These are phyloP conservation scores for Handroanthus guayacan DNA, from an alignment of 257 asterid genomes.

Conservation along the genomic window DNA sequence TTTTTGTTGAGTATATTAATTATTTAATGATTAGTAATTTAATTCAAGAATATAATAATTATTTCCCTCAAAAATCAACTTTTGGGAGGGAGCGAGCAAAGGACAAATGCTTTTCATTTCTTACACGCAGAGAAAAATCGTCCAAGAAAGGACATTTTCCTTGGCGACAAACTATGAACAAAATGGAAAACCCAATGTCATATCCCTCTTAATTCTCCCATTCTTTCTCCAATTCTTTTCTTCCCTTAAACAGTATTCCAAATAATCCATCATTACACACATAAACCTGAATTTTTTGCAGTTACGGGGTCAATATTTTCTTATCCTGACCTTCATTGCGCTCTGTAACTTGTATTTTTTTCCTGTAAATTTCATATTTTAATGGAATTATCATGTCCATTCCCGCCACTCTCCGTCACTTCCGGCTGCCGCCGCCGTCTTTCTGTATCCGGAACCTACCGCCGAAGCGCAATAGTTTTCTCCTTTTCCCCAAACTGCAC, in stretches of 20 bases:
- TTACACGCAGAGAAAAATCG: no score
- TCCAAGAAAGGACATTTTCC: no score
- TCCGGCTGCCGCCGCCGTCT: background rate
- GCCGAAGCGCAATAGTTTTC: conserved; percentile 45
- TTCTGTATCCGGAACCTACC: conserved; percentile 18
- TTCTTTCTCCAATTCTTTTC: background rate
- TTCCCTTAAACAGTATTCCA: background rate
- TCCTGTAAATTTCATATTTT: background rate
- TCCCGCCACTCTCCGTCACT: background rate
- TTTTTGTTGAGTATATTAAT: no score
- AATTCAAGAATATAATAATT: no score
- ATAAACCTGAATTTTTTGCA: background rate
- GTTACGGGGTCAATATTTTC: background rate
- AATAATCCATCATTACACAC: background rate
- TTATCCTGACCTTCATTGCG: background rate
- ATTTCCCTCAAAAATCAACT: no score
- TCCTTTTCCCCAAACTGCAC: conserved; percentile 40
- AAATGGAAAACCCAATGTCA: background rate
- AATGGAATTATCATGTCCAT: background rate
- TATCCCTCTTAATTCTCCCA: background rate
- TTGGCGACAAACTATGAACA: background rate
- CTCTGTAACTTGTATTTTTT: background rate
- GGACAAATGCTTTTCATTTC: no score
- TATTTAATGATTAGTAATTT: no score
- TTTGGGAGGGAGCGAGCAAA: no score